Base-by-base conservation (phyloP, 306 rosid genomes). In the Dalbergia cochinchinensis region DNA sequence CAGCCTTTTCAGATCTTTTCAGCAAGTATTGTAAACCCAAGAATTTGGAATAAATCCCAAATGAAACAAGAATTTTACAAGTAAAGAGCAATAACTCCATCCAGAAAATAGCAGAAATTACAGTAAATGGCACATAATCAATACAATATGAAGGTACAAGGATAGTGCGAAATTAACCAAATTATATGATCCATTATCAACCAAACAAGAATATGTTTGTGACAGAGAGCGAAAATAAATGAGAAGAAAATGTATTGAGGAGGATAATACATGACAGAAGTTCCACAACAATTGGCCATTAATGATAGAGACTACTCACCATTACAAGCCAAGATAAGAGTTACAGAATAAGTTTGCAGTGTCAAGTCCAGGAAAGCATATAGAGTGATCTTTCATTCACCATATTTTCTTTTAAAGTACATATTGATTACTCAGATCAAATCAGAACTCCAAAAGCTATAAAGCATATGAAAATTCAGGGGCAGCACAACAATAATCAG, bases 11-110 rank as follows among this genome's bases (percentile, higher is more conserved):
- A 65, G 55, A 19, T 34, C 13, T 54, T 39, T 77, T 3, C 26
- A 16, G 16, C 12, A 75, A 33, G 65, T 61, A 85, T 22, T 44
- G 53, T 12, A 53, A 45, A 81, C 42, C 45, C 42, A 81, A 77
- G 34, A 51, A 42, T 60, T n/a, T 59, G 41, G 47, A 65, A 39
- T 39, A 80, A 72, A 55, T 20, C 14, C 22, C 11, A 14, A 37
- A 67, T 47, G 35, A 59, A 68, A 34, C 5, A 45, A 13, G 13
- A 57, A 59, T 48, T 65, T 50, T 22, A 22, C 2, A 37, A 14
- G 11, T 18, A 74, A 47, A 10, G 18, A 33, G 69, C 58, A 34
- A 54, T 16, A 79, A 26, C 31, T 26, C 31, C 31, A 26, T 26
- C 37, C 73, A 15, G 11, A 82, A 57, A 42, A 18, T 5, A 37